Percentiles rank a stretch among this genome's conserved stretches.
Evolutionary conservation across 345 rosid species (phyloP).

Genomic region (Erysimum cheiranthoides): DNA sequence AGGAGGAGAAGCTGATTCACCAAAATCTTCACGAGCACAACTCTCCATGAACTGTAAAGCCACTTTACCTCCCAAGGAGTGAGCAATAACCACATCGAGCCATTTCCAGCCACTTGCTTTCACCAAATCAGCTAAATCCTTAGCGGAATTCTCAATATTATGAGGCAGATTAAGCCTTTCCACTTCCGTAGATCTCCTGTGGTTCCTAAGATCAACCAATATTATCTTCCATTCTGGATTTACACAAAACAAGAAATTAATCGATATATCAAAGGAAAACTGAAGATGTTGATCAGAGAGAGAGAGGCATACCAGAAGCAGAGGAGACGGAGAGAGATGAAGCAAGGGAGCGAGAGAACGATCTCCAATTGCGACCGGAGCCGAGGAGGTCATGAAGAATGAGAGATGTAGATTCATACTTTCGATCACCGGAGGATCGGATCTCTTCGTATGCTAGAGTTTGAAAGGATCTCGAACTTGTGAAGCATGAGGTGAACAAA

Average conservation of each 20-base stretch:
- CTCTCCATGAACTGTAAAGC: slow-evolving; percentile 80
- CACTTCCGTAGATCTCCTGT: slow-evolving; percentile 71
- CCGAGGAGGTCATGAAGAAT: slow-evolving; percentile 95
- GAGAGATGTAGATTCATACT: slow-evolving; percentile 65
- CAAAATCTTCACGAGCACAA: slow-evolving; percentile 73
- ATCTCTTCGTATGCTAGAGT: slow-evolving; percentile 87
- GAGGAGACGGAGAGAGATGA: slow-evolving; percentile 68
- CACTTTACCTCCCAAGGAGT: slow-evolving; percentile 91
- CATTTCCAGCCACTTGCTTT: slow-evolving; percentile 66
- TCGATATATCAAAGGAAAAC: neutral
- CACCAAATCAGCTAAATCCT: slow-evolving; percentile 84
- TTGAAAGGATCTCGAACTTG: slow-evolving; percentile 53
- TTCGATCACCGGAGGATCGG: slow-evolving; percentile 49
- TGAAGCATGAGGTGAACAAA: slow-evolving; percentile 24
- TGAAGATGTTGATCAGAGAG: slow-evolving; percentile 24
- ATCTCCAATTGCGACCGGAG: slow-evolving; percentile 91
- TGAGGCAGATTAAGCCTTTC: slow-evolving; percentile 72
- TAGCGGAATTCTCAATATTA: slow-evolving; percentile 77
- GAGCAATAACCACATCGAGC: slow-evolving; percentile 95
- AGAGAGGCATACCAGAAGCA: slow-evolving; percentile 44
- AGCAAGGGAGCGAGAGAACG: slow-evolving; percentile 76
- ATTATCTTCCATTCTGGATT: slow-evolving; percentile 73
- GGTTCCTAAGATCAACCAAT: slow-evolving; percentile 82
- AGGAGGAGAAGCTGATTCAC: slow-evolving; percentile 59
- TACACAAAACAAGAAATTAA: slow-evolving; percentile 4